Evolutionary conservation across 2,329 filamentous ascomycete genomes (phyloP).

Genomic region (Stemphylium lycopersici): DNA sequence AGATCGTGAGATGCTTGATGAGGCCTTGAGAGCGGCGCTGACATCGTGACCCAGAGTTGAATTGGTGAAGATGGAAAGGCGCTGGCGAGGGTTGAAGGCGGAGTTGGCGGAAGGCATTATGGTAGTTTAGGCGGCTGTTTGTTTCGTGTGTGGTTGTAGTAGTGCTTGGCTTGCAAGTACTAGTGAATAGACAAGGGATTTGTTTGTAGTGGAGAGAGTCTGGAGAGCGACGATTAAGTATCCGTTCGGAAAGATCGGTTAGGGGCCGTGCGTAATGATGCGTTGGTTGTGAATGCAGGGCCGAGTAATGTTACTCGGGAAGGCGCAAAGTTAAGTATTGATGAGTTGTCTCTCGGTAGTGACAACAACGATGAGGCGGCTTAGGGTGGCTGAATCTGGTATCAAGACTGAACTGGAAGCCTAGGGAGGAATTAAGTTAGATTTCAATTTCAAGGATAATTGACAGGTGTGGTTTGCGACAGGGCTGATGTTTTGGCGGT

Average conservation of each 20-base stretch:
- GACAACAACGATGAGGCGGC: constrained; percentile 14
- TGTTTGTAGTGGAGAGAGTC: no score
- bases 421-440: constrained; percentile 44
- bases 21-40: constrained; percentile 49
- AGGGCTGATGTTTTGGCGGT: constrained; percentile 34
- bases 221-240: constrained; percentile 22
- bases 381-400: constrained; percentile 10
- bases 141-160: constrained; percentile 2
- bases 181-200: no score
- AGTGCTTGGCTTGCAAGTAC: not conserved
- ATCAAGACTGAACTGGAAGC: constrained; percentile 13
- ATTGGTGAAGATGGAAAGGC: constrained; percentile 51
- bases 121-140: constrained; percentile 4
- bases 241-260: constrained; percentile 9
- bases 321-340: constrained; percentile 23
- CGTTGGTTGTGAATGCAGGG: constrained; percentile 25
- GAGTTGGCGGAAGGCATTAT: constrained; percentile 38
- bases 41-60: constrained; percentile 50
- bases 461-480: constrained; percentile 12
- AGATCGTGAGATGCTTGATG: constrained; percentile 35
- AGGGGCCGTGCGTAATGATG: constrained; percentile 13
- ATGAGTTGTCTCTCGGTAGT: constrained; percentile 43
- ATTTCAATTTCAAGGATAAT: constrained; percentile 39
- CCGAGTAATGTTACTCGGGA: constrained; percentile 12
- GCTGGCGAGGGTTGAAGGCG: constrained; percentile 46